A percentile compares a stretch with the other conserved stretches of the same genome.
Evolutionary conservation across 176 grass and related monocot species (phyloP).

Genomic region (Hyparrhenia diplandra): DNA sequence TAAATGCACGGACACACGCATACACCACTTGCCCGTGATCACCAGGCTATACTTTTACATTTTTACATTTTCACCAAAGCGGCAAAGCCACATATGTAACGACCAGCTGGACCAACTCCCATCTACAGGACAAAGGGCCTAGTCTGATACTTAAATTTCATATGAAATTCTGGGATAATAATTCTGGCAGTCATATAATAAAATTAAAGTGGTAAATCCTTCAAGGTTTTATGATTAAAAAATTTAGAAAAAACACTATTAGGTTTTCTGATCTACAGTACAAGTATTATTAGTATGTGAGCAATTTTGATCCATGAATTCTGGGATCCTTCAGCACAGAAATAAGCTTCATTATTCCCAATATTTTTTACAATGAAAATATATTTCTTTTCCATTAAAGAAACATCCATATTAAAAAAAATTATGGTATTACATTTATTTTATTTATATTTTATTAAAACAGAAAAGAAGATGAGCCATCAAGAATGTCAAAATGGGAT

Average conservation of each 20-base stretch:
- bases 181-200: background rate
- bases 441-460: background rate
- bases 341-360: background rate
- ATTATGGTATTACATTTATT: background rate
- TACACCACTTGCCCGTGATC: no score
- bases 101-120: no score
- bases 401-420: background rate
- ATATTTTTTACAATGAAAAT: background rate
- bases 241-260: background rate
- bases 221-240: background rate
- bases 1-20: no score
- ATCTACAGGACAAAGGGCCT: no score
- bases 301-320: background rate
- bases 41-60: no score
- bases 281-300: background rate
- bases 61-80: no score
- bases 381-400: background rate
- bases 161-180: no score
- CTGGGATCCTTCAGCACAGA: background rate
- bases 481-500: background rate
- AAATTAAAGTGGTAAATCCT: slow-evolving; percentile 10
- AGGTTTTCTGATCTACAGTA: background rate
- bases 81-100: no score
- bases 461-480: background rate
- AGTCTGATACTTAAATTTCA: background rate